Evolutionary conservation across 495 filamentous ascomycete species (phyloP).

Genomic region (Aspergillus conjunctus): DNA sequence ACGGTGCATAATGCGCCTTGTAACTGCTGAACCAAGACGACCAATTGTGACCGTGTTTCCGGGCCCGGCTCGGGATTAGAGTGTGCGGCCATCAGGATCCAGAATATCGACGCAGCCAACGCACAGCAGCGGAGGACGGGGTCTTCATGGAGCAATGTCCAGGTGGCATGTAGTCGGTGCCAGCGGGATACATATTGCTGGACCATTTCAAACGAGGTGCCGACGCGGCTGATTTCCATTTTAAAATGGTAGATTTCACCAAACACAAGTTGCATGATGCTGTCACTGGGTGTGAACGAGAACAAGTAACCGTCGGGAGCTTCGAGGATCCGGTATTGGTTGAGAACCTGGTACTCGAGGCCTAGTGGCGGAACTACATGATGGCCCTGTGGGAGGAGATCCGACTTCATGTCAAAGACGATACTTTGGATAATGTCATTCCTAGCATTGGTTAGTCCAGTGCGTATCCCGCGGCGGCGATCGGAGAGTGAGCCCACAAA

Average conservation of each 20-base stretch:
- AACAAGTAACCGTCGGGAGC: not conserved
- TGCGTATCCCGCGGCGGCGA: too few species aligned
- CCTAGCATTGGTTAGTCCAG: too few species aligned
- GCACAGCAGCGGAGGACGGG: not conserved
- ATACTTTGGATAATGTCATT: too few species aligned
- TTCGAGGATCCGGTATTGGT: not conserved
- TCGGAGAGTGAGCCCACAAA: constrained; percentile 2
- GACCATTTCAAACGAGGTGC: not conserved
- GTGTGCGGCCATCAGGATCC: not conserved
- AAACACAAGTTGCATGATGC: not conserved
- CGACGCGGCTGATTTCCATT: not conserved
- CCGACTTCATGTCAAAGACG: not conserved
- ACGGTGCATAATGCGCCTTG: not conserved
- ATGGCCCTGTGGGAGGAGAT: not conserved
- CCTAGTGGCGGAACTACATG: not conserved
- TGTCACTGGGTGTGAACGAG: not conserved
- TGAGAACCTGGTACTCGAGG: not conserved
- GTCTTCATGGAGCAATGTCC: not conserved
- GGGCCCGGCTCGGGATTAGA: too few species aligned
- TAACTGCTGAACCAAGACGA: not conserved
- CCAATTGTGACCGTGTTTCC: not conserved
- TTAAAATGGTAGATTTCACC: not conserved
- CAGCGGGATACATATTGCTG: not conserved
- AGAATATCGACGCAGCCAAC: not conserved
- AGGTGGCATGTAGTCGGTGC: not conserved